Percentiles rank a stretch among this genome's conserved stretches.
phyloP scores from a whole-genome alignment of 2,329 filamentous ascomycete species.

The Sarocladium kiliense region DNA sequence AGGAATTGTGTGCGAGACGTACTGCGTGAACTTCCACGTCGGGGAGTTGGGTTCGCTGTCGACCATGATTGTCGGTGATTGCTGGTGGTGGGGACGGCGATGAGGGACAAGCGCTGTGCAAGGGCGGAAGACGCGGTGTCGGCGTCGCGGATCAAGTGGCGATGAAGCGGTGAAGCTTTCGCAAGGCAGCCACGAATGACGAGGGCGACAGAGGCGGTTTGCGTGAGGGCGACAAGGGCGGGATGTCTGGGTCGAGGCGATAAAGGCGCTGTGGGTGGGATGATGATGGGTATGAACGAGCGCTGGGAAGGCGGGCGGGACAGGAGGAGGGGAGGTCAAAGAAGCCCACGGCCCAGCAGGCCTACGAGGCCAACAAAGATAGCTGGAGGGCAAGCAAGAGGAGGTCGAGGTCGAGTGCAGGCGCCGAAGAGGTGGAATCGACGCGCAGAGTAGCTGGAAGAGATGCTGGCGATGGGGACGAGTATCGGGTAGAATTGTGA shows the following conservation, averaged over 20 bases:
- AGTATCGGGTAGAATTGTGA: slow-evolving; percentile 6
- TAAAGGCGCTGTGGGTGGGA: slow-evolving; percentile 13
- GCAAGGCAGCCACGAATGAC: not conserved
- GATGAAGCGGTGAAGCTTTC: slow-evolving; percentile 9
- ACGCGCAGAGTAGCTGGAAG: slow-evolving; percentile 2
- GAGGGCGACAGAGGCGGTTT: not conserved
- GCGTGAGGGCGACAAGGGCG: not conserved
- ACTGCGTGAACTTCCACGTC: slow-evolving; percentile 99
- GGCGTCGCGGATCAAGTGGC: slow-evolving; percentile 10
- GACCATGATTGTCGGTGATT: slow-evolving; percentile 69
- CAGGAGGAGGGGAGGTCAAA: slow-evolving; percentile 6
- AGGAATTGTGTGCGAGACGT: slow-evolving; percentile 37
- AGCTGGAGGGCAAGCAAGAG: not conserved
- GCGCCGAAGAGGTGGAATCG: not conserved
- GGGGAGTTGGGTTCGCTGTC: slow-evolving; percentile 90
- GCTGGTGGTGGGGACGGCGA: slow-evolving; percentile 20
- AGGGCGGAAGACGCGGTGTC: slow-evolving; percentile 7
- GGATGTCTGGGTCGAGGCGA: not conserved
- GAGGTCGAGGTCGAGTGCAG: not conserved
- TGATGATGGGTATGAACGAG: slow-evolving; percentile 7
- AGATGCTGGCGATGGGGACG: slow-evolving; percentile 4
- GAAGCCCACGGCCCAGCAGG: slow-evolving; percentile 4
- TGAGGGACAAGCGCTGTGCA: slow-evolving; percentile 10
- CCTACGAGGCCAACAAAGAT: not conserved
- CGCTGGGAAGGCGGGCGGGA: slow-evolving; percentile 5